Evolutionary conservation across 2,329 filamentous ascomycete species (phyloP).

Genomic region (Coniochaeta ligniaria): DNA sequence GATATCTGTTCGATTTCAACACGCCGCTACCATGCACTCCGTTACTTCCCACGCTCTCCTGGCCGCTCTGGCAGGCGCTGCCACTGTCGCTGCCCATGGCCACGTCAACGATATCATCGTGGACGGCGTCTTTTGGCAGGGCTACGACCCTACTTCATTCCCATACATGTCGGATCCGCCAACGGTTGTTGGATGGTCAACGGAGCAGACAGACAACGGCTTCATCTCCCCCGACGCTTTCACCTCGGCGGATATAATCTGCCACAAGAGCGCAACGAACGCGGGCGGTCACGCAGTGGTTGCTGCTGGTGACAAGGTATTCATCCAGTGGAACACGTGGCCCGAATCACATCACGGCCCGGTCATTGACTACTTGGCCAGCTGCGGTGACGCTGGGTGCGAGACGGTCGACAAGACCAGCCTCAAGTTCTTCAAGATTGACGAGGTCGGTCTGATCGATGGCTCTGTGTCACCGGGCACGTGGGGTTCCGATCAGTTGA

Average conservation of each 20-base stretch:
- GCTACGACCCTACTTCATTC: background rate
- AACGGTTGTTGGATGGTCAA: constrained; percentile 20
- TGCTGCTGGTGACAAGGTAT: constrained; percentile 20
- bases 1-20: background rate
- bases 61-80: background rate
- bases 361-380: constrained; percentile 1
- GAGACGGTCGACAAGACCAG: constrained; percentile 2
- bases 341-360: constrained; percentile 4
- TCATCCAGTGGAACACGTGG: constrained; percentile 19
- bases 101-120: constrained; percentile 2
- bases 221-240: constrained; percentile 27
- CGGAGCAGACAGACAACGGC: constrained; percentile 27
- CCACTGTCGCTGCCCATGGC: background rate
- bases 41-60: background rate
- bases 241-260: constrained; percentile 25
- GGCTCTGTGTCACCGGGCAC: constrained; percentile 19
- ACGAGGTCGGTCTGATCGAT: constrained; percentile 15
- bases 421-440: constrained; percentile 3
- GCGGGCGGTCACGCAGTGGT: constrained; percentile 20
- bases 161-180: background rate
- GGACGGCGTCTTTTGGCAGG: background rate
- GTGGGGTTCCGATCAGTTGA: constrained; percentile 34
- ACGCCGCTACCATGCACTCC: background rate
- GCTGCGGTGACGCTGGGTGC: constrained; percentile 1
- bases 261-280: constrained; percentile 24